Conservation (phyloP, 2,329 filamentous ascomycete genomes). For the Ophiostoma australiae region DNA sequence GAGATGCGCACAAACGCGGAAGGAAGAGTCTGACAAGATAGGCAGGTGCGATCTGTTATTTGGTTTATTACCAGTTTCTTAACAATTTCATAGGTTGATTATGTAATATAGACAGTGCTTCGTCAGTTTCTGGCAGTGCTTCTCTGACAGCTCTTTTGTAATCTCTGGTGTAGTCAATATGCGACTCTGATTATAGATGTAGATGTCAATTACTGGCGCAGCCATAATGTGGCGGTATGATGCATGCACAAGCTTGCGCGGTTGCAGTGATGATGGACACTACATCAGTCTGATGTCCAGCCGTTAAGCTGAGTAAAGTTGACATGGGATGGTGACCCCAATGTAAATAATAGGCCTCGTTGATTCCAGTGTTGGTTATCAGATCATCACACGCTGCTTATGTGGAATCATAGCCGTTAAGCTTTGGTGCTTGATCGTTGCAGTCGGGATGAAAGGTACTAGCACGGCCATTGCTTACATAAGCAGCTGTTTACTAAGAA, state of each 20-base stretch:
- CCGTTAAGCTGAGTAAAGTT: not conserved
- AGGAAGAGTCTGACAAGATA: not conserved
- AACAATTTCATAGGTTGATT: not conserved
- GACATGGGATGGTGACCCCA: no score
- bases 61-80: not conserved
- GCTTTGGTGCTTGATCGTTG: not conserved
- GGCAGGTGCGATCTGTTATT: not conserved
- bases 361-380: not conserved
- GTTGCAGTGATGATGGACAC: not conserved
- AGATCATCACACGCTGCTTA: no score
- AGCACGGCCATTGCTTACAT: not conserved
- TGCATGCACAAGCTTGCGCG: no score
- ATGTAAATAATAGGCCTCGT: no score
- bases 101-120: not conserved
- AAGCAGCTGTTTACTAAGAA: not conserved
- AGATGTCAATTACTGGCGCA: no score
- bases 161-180: no score
- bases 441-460: not conserved
- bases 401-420: not conserved
- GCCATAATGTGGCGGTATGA: no score
- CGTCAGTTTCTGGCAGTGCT: no score
- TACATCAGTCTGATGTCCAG: not conserved
- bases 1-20: not conserved
- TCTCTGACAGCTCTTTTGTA: no score
- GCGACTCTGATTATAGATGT: no score